A percentile compares a stretch with the other conserved stretches of the same genome.
These are phyloP conservation scores for Aspergillaceae sp. DNA, from an alignment of 2,329 filamentous ascomycete species.

Conservation along the genomic window DNA sequence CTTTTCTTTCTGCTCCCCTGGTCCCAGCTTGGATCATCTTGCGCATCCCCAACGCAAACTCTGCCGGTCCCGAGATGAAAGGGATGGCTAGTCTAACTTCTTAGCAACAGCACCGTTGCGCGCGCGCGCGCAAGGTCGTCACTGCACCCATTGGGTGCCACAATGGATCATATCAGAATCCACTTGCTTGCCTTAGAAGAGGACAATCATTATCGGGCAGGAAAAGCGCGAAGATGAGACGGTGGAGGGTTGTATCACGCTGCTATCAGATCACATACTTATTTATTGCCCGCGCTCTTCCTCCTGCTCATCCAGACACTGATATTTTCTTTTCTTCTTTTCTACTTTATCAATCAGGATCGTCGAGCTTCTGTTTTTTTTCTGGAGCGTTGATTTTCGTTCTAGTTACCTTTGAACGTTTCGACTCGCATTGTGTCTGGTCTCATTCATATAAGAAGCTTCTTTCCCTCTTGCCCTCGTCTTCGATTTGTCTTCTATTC, in stretches of 20 bases:
- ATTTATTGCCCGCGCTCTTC: slow-evolving; percentile 4
- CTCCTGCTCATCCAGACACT: slow-evolving; percentile 3
- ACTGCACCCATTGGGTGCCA: slow-evolving; percentile 7
- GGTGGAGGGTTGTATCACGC: slow-evolving; percentile 3
- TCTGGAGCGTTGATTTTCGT: neutral
- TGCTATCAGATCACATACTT: slow-evolving; percentile 7
- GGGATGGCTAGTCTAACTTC: slow-evolving; percentile 6
- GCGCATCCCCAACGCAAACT: slow-evolving; percentile 10
- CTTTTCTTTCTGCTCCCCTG: slow-evolving; percentile 5
- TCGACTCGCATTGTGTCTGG: neutral
- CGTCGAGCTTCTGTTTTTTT: neutral
- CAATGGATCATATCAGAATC: slow-evolving; percentile 12
- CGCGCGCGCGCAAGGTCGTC: slow-evolving; percentile 9
- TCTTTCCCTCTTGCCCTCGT: neutral
- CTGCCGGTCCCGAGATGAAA: slow-evolving; percentile 18
- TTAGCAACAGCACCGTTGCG: slow-evolving; percentile 12
- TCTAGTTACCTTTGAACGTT: neutral
- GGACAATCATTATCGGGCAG: slow-evolving; percentile 1
- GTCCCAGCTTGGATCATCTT: slow-evolving; percentile 5
- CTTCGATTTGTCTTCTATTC: neutral
- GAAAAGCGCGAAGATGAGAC: neutral
- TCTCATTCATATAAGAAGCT: neutral
- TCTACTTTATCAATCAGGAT: neutral
- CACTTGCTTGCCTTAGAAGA: slow-evolving; percentile 3
- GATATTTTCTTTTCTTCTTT: slow-evolving; percentile 1